A percentile compares a stretch with the other conserved stretches of the same genome.
These are phyloP conservation scores for Pelargonium fulgidum DNA, from an alignment of 441 rosid species.

Conservation along the genomic window DNA sequence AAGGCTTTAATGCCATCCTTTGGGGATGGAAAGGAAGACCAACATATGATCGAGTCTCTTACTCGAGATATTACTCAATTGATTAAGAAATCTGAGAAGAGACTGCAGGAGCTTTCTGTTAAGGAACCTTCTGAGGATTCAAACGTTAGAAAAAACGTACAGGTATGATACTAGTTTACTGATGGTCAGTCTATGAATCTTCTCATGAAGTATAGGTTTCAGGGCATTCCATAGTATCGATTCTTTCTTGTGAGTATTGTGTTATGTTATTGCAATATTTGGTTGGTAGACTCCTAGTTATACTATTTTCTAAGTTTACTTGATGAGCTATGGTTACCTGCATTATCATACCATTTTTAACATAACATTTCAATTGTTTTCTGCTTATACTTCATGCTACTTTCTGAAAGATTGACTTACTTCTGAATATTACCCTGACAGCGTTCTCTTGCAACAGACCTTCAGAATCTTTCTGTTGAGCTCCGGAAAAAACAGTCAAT, in stretches of 20 bases:
- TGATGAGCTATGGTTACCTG: background rate
- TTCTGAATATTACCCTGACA: conserved; percentile 5
- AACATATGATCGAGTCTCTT: conserved; percentile 60
- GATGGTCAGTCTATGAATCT: background rate
- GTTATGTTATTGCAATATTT: background rate
- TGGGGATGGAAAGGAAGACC: conserved; percentile 88
- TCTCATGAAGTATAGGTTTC: background rate
- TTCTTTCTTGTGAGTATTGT: background rate
- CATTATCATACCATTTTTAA: background rate
- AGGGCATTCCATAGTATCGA: background rate
- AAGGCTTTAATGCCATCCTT: conserved; percentile 94
- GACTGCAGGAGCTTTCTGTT: conserved; percentile 62
- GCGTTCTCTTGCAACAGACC: conserved; percentile 11
- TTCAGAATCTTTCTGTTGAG: conserved; percentile 4
- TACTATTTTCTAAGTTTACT: background rate
- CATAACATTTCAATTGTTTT: conserved; percentile 6
- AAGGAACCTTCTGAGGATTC: conserved; percentile 81
- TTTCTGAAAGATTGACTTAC: conserved; percentile 5
- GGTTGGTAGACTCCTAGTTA: background rate
- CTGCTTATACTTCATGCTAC: background rate
- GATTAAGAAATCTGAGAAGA: conserved; percentile 74
- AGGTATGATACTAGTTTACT: conserved; percentile 37
- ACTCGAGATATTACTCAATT: conserved; percentile 66
- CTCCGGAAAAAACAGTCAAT: conserved; percentile 6
- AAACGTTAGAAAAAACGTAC: conserved; percentile 78